These are phyloP conservation scores for Tubosaeta sp. DNA, from an alignment of 768 basidiomycete species.

Conservation along the genomic window DNA sequence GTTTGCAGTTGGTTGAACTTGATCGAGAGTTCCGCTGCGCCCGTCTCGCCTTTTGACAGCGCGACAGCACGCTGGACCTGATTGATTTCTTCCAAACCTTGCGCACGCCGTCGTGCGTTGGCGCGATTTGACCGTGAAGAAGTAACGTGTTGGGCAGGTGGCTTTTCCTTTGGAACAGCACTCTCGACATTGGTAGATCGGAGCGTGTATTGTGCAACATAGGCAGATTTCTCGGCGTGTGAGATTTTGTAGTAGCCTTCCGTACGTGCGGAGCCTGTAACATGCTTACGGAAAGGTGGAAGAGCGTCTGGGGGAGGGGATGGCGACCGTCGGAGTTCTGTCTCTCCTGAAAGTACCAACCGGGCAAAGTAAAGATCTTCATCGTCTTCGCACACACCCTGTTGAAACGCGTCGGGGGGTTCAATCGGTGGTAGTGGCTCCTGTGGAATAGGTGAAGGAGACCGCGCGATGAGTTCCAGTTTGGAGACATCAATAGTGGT, in stretches of 20 bases:
- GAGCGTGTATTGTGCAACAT: conserved; percentile 83
- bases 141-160: conserved; percentile 52
- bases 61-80: conserved; percentile 80
- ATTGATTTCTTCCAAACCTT: conserved; percentile 93
- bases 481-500: conserved; percentile 46
- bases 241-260: conserved; percentile 97
- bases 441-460: conserved; percentile 47
- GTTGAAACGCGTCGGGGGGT: conserved; percentile 49
- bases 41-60: conserved; percentile 69
- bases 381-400: conserved; percentile 75
- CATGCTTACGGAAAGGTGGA: conserved; percentile 65
- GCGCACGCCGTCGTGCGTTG: conserved; percentile 84
- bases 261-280: conserved; percentile 84
- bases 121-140: conserved; percentile 90
- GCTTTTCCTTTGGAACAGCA: conserved; percentile 37
- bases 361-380: conserved; percentile 84
- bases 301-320: conserved; percentile 39
- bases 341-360: conserved; percentile 25
- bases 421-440: conserved; percentile 39
- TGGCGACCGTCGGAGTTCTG: conserved; percentile 20
- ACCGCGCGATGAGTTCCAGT: conserved; percentile 44
- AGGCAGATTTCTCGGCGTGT: conserved; percentile 84
- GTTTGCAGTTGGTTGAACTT: conserved; percentile 99
- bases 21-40: conserved; percentile 69
- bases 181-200: conserved; percentile 48